Base-by-base conservation (phyloP, 805 yeast species). In the Scheffersomyces lignosus region DNA sequence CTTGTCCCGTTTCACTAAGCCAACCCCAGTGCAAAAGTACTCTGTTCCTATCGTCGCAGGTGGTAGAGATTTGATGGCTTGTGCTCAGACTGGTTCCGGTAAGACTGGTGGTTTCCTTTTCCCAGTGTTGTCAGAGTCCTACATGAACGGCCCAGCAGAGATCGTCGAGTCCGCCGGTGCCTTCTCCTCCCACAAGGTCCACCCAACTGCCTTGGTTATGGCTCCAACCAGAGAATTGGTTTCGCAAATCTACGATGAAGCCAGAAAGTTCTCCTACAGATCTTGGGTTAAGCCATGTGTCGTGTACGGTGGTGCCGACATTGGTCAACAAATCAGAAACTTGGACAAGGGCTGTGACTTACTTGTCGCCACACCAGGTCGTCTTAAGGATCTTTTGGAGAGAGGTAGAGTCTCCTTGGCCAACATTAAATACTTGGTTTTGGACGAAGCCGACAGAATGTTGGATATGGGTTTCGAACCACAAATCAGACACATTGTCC, bases 391-490 rank as follows among this genome's bases (percentile, higher is more conserved):
- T 71, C 76, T 93, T 68, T 73, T 93, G 50, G 97, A 90, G 73
- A 87, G 97, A 75, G 97, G 97, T 59, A 75, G 81, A 56, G 87
- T 93, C 53, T 89, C 97, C 30, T 77, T 93, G 60, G 76, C 80
- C 49, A 88, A 87, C 70, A 88, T 91, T 70, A 88, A 86, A 66
- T 93, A 87, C 70, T 79, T 93, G 64, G 97, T 93, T 36, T 78
- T 93, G 52, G 99, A 91, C 71, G 99, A 91, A 78, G 99, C 99
- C 60, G 99, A 93, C 73, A 87, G 99, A 77, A 93, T 93, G 99
- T 82, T 93, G 73, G 99, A 93, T 81, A 93, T 93, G 98, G 99
- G 99, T 79, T 93, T 93, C 74, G 99, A 93, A 76, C 97, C 97
- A 49, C 99, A 93, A 78, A 93, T 93, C 63, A 87, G 99, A 80